Percentiles rank a stretch among this genome's conserved stretches.
phyloP scores from a whole-genome alignment of 2,329 filamentous ascomycete species.

The Nothomitra cinnamomea region DNA sequence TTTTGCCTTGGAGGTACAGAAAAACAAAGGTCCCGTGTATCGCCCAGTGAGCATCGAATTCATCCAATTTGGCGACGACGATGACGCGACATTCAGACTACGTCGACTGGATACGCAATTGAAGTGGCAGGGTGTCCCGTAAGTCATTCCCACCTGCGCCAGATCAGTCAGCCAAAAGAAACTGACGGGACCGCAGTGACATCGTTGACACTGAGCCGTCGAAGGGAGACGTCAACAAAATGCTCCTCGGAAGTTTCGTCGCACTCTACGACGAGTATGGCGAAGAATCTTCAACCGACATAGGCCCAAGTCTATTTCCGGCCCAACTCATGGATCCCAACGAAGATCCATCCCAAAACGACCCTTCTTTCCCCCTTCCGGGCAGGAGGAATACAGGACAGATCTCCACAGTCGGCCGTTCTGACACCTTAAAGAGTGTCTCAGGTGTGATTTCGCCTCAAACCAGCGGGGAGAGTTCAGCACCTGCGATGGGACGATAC shows the following conservation, averaged over 20 bases:
- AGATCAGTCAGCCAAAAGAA: not conserved
- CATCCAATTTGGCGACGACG: slow-evolving; percentile 16
- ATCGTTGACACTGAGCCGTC: slow-evolving; percentile 17
- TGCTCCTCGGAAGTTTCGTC: slow-evolving; percentile 18
- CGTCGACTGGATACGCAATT: slow-evolving; percentile 11
- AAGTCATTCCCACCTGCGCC: not conserved
- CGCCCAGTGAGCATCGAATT: slow-evolving; percentile 18
- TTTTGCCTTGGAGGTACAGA: slow-evolving; percentile 5
- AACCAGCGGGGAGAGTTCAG: too few relatives aligned
- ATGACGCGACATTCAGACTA: slow-evolving; percentile 11
- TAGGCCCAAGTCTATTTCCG: too few relatives aligned
- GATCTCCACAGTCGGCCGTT: too few relatives aligned
- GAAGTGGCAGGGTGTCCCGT: slow-evolving; percentile 9
- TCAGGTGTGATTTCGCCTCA: too few relatives aligned
- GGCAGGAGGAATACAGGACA: too few relatives aligned
- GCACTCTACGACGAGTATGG: slow-evolving; percentile 9
- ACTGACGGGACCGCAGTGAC: slow-evolving; percentile 10
- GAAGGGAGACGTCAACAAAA: slow-evolving; percentile 17
- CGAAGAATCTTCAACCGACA: too few relatives aligned
- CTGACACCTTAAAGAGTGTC: too few relatives aligned
- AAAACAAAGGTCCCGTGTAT: slow-evolving; percentile 4
- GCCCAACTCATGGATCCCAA: too few relatives aligned
- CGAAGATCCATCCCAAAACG: too few relatives aligned
- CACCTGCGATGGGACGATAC: too few relatives aligned
- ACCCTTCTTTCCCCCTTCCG: too few relatives aligned